These are phyloP conservation scores for Bipolaris zeicola DNA, from an alignment of 2,329 filamentous ascomycete genomes.

Conservation along the genomic window DNA sequence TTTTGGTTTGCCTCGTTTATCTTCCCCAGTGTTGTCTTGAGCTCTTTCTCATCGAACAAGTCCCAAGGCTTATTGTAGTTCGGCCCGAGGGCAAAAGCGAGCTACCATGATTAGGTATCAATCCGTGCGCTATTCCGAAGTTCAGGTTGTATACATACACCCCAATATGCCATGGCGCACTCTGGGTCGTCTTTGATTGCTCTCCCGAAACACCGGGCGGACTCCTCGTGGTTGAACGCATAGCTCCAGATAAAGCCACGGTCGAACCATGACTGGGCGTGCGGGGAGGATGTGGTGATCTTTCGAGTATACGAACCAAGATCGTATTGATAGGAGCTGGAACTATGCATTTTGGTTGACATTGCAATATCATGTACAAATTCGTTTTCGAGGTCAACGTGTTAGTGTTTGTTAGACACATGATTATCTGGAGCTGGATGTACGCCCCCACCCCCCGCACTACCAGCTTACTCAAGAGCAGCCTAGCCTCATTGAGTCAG, in stretches of 20 bases:
- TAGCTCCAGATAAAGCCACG: constrained; percentile 76
- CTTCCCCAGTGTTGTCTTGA: constrained; percentile 56
- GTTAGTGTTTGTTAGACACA: background rate
- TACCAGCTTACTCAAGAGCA: background rate
- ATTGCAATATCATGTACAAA: background rate
- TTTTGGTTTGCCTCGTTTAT: constrained; percentile 55
- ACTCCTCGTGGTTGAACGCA: constrained; percentile 77
- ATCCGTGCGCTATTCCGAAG: background rate
- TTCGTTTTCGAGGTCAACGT: background rate
- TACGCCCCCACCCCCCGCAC: constrained; percentile 1
- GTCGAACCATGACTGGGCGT: constrained; percentile 71
- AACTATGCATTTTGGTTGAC: constrained; percentile 3
- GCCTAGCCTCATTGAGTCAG: background rate
- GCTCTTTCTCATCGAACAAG: constrained; percentile 68
- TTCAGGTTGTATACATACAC: constrained; percentile 42
- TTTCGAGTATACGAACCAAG: constrained; percentile 64
- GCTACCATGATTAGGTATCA: constrained; percentile 46
- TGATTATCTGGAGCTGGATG: background rate
- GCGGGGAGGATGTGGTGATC: constrained; percentile 58
- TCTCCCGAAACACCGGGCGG: constrained; percentile 66
- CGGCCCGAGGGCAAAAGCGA: constrained; percentile 71
- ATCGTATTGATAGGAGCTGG: constrained; percentile 52
- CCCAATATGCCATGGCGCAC: constrained; percentile 72
- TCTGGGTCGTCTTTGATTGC: constrained; percentile 60
- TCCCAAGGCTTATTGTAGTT: constrained; percentile 84